Conservation (phyloP, 2,329 filamentous ascomycete species). For the Talaromyces sp. region DNA sequence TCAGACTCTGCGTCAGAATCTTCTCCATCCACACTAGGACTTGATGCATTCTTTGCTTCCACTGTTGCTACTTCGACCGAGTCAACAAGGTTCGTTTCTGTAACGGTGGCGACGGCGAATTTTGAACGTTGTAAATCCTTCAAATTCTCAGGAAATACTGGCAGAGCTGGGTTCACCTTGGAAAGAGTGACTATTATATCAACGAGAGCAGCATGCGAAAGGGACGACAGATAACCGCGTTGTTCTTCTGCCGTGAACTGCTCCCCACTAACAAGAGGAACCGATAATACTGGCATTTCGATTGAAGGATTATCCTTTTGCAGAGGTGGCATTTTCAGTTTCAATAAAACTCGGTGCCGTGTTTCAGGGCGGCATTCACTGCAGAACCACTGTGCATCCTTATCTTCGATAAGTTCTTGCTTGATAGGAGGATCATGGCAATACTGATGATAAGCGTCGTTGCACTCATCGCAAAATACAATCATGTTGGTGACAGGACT, state of each 20-base stretch:
- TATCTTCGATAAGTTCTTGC: constrained; percentile 64
- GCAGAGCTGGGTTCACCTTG: constrained; percentile 61
- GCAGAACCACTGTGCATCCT: constrained; percentile 71
- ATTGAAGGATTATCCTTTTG: not conserved
- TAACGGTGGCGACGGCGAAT: constrained; percentile 24
- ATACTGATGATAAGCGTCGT: constrained; percentile 73
- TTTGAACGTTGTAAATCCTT: constrained; percentile 25
- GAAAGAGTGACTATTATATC: constrained; percentile 62
- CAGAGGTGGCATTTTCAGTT: constrained; percentile 19
- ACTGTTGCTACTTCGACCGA: not conserved
- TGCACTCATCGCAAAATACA: constrained; percentile 81
- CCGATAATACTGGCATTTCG: not conserved
- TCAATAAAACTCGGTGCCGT: constrained; percentile 22
- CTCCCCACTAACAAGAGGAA: constrained; percentile 29
- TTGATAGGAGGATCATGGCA: constrained; percentile 74
- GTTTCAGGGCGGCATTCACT: constrained; percentile 54
- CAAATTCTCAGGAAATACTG: constrained; percentile 56
- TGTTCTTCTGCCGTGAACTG: constrained; percentile 47
- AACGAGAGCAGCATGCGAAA: constrained; percentile 62
- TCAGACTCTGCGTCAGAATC: constrained; percentile 32
- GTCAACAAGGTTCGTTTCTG: constrained; percentile 7
- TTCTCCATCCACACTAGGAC: not conserved
- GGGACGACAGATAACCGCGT: constrained; percentile 59
- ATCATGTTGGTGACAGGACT: constrained; percentile 74
- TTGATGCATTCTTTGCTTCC: not conserved